A percentile compares a stretch with the other conserved stretches of the same genome.
phyloP scores from a whole-genome alignment of 768 basidiomycete species.

The Chiua virens region DNA sequence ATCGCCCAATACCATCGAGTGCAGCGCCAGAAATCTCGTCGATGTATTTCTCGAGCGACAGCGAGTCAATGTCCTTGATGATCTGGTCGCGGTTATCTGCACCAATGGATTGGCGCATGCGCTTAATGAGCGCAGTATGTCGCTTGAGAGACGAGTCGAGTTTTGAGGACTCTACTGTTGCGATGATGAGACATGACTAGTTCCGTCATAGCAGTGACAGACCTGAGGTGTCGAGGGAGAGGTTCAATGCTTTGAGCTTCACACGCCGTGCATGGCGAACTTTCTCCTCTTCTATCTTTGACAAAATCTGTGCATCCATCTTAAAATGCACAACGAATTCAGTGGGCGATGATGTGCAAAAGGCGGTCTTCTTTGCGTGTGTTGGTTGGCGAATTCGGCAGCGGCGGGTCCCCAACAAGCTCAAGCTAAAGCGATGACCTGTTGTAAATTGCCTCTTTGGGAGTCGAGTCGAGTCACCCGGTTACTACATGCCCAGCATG shows the following conservation, averaged over 20 bases:
- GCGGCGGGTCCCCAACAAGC: neutral
- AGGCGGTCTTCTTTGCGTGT: neutral
- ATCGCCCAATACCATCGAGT: conserved; percentile 80
- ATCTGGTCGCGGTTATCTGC: conserved; percentile 82
- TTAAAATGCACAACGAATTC: neutral
- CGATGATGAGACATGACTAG: conserved; percentile 9
- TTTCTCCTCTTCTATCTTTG: conserved; percentile 51
- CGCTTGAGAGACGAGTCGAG: conserved; percentile 94
- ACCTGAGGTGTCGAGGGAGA: conserved; percentile 50
- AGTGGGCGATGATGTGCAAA: conserved; percentile 1
- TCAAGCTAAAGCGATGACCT: neutral
- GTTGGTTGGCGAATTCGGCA: conserved; percentile 5
- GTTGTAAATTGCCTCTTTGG: conserved; percentile 15
- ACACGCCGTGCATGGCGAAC: conserved; percentile 55
- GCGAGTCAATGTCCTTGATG: conserved; percentile 86
- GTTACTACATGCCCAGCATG: too few relatives aligned
- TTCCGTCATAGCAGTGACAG: conserved; percentile 14
- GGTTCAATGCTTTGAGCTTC: conserved; percentile 59
- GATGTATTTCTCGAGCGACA: conserved; percentile 93
- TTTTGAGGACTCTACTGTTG: conserved; percentile 59
- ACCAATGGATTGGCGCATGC: conserved; percentile 84
- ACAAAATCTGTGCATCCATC: conserved; percentile 24
- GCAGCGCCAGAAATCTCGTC: conserved; percentile 91
- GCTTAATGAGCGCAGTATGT: conserved; percentile 94
- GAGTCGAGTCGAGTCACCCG: too few relatives aligned